Percentiles rank a stretch among this genome's conserved stretches.
These are phyloP conservation scores for Aurantiochytrium sp. DNA, from an alignment of 108 stramenopile species.

Conservation along the genomic window DNA sequence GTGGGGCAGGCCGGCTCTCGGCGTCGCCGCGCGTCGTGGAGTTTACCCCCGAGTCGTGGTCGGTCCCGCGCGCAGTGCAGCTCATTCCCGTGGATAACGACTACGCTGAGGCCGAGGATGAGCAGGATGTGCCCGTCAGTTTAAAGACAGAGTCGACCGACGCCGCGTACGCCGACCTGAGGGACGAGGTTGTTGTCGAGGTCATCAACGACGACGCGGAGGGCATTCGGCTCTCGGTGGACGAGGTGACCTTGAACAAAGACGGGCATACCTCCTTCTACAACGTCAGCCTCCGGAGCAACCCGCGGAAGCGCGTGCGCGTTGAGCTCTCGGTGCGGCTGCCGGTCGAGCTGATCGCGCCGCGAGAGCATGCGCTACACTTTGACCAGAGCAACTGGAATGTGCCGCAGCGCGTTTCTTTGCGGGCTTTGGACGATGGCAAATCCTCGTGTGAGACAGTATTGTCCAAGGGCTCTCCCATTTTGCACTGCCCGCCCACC, in stretches of 20 bases:
- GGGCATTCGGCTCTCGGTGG: neutral
- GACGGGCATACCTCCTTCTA: neutral
- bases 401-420: neutral
- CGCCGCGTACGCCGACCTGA: neutral
- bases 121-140: neutral
- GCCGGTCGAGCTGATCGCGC: neutral
- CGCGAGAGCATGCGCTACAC: neutral
- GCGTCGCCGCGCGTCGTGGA: neutral
- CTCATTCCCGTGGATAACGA: neutral
- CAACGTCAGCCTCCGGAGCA: neutral
- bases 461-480: neutral
- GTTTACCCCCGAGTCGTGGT: neutral
- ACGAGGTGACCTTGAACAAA: neutral
- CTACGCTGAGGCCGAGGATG: neutral
- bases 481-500: neutral
- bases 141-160: neutral
- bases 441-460: neutral
- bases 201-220: neutral
- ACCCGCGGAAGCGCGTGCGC: neutral
- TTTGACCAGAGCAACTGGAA: slow-evolving; percentile 22
- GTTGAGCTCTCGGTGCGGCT: neutral
- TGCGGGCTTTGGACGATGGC: neutral
- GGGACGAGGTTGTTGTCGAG: neutral
- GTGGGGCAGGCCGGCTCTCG: neutral
- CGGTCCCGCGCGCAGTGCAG: neutral